A percentile compares a stretch with the other conserved stretches of the same genome.
Evolutionary conservation across 2,329 filamentous ascomycete genomes (phyloP).

Genomic region (Aspergillus amoenus): DNA sequence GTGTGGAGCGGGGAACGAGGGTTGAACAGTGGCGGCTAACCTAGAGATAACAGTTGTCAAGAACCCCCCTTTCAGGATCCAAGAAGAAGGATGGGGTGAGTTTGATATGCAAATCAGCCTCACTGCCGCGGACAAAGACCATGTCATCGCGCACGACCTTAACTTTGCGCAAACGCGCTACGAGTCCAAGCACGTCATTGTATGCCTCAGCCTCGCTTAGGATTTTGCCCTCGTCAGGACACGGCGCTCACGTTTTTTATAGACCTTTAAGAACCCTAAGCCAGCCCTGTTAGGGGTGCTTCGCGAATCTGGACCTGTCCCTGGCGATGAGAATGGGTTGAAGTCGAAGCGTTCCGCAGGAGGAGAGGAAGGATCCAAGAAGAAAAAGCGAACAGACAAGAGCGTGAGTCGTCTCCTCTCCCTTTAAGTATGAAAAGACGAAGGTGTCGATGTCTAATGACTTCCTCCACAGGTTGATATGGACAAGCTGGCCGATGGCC

Average conservation of each 20-base stretch:
- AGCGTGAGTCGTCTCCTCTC: conserved; percentile 41
- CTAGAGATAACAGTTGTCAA: conserved; percentile 63
- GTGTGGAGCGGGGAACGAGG: not conserved
- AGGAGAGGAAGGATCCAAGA: conserved; percentile 66
- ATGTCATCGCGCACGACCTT: conserved; percentile 79
- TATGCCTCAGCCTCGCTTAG: conserved; percentile 34
- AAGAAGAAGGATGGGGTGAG: conserved; percentile 97
- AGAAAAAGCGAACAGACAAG: conserved; percentile 69
- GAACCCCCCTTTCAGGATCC: conserved; percentile 81
- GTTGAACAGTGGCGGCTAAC: not conserved
- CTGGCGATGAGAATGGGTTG: conserved; percentile 65
- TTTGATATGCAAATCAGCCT: conserved; percentile 92
- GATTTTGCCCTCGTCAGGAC: not conserved
- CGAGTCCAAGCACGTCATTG: conserved; percentile 75
- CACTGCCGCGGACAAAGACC: conserved; percentile 83
- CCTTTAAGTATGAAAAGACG: not conserved
- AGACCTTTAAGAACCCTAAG: conserved; percentile 90
- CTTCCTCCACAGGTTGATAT: conserved; percentile 65
- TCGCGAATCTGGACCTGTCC: conserved; percentile 81
- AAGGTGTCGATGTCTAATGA: not conserved
- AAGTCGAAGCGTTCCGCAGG: conserved; percentile 61
- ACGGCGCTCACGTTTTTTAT: conserved; percentile 4
- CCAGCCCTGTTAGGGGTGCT: conserved; percentile 76
- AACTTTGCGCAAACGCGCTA: conserved; percentile 84
- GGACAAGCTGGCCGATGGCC: conserved; percentile 91